A percentile compares a stretch with the other conserved stretches of the same genome.
Conservation (phyloP, 495 filamentous ascomycete species). For the Penicillium subrubescens region DNA sequence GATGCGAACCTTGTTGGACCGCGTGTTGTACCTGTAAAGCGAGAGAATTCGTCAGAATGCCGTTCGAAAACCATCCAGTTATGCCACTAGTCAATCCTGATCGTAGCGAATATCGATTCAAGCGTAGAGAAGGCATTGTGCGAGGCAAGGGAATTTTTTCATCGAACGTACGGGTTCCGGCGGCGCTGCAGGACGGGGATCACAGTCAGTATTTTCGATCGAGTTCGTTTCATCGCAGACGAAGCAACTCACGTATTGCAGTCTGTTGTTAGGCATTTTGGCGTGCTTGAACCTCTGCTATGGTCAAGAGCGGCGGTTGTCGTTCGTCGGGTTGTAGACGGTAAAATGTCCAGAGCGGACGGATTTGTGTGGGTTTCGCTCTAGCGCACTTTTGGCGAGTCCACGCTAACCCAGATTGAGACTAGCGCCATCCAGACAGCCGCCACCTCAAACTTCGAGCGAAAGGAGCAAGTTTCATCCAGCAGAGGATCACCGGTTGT, state of each 20-base stretch:
- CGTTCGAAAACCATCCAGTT: slow-evolving; percentile 13
- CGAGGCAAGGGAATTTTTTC: slow-evolving; percentile 27
- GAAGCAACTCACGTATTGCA: slow-evolving; percentile 67
- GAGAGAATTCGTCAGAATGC: slow-evolving; percentile 40
- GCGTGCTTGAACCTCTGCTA: slow-evolving; percentile 49
- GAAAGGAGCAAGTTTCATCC: slow-evolving; percentile 37
- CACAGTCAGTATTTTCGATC: slow-evolving; percentile 26
- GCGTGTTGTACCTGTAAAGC: slow-evolving; percentile 82
- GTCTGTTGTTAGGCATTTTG: slow-evolving; percentile 70
- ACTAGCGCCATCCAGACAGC: slow-evolving; percentile 33
- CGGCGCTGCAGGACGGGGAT: slow-evolving; percentile 60
- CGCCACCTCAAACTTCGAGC: slow-evolving; percentile 45
- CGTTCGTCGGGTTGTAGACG: slow-evolving; percentile 49
- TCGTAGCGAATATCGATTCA: slow-evolving; percentile 23
- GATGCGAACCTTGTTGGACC: slow-evolving; percentile 94
- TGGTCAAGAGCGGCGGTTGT: slow-evolving; percentile 59
- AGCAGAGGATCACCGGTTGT: slow-evolving; percentile 59
- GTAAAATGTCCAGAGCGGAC: slow-evolving; percentile 45
- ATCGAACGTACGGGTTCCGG: slow-evolving; percentile 80
- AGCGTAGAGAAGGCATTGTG: slow-evolving; percentile 18
- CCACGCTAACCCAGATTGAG: slow-evolving; percentile 38
- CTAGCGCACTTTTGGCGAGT: slow-evolving; percentile 55
- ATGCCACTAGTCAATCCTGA: slow-evolving; percentile 11
- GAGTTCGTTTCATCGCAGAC: not conserved
- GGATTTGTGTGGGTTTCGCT: slow-evolving; percentile 57